Percentiles rank a stretch among this genome's conserved stretches.
Evolutionary conservation across 768 basidiomycete species (phyloP).

Genomic region (Rhizopogon vinicolor): DNA sequence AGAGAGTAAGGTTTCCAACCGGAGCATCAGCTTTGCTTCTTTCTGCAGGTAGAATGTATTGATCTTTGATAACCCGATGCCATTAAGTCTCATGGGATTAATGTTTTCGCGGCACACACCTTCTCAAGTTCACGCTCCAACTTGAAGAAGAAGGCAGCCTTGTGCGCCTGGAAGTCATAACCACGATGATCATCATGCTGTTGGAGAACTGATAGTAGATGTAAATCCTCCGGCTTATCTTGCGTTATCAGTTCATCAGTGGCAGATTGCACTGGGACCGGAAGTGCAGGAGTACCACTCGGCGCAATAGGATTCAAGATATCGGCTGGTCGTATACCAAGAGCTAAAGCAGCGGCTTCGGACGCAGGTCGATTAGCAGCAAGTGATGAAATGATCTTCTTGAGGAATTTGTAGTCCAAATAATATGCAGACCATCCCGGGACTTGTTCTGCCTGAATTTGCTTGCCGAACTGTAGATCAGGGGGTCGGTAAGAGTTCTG

Average conservation of each 20-base stretch:
- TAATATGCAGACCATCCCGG: slow-evolving; percentile 96
- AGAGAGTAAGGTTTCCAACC: slow-evolving; percentile 89
- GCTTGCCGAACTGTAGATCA: slow-evolving; percentile 85
- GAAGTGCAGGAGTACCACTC: slow-evolving; percentile 24
- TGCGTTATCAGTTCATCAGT: slow-evolving; percentile 12
- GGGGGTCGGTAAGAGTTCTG: neutral
- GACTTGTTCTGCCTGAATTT: slow-evolving; percentile 92
- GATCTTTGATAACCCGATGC: slow-evolving; percentile 52
- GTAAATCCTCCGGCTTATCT: slow-evolving; percentile 46
- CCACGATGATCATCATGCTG: slow-evolving; percentile 72
- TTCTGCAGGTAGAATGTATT: slow-evolving; percentile 97
- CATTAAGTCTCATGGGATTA: slow-evolving; percentile 3
- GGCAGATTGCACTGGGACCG: slow-evolving; percentile 24
- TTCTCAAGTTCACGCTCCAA: slow-evolving; percentile 97
- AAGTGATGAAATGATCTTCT: slow-evolving; percentile 97
- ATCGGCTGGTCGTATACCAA: slow-evolving; percentile 72
- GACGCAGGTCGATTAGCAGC: slow-evolving; percentile 85
- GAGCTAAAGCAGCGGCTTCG: slow-evolving; percentile 82
- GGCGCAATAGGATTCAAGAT: slow-evolving; percentile 27
- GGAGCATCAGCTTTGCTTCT: slow-evolving; percentile 88
- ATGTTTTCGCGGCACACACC: slow-evolving; percentile 38
- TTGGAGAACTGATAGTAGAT: slow-evolving; percentile 55
- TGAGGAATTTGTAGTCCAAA: slow-evolving; percentile 97
- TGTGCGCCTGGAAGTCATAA: slow-evolving; percentile 88
- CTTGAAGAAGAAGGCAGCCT: slow-evolving; percentile 98